phyloP scores from a whole-genome alignment of 805 yeast species.

The Cyberlindnera maclurae region DNA sequence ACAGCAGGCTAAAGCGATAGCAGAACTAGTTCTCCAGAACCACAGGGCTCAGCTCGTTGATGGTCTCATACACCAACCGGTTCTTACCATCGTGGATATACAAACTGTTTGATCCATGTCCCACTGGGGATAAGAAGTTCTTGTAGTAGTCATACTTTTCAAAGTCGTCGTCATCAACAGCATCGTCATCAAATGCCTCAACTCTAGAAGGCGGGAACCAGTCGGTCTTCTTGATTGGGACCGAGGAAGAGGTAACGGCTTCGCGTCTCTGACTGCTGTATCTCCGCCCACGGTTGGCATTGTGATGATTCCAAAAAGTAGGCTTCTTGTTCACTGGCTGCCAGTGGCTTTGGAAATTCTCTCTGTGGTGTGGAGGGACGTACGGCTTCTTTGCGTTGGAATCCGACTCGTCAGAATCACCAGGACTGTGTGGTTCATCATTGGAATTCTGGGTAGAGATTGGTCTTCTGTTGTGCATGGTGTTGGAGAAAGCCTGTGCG shows the following conservation, averaged over 20 bases:
- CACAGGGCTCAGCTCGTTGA: conserved; percentile 8
- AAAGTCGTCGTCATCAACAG: conserved; percentile 20
- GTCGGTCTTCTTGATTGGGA: conserved; percentile 28
- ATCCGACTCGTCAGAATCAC: conserved; percentile 6
- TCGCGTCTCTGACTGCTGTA: conserved; percentile 13
- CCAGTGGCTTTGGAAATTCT: conserved; percentile 22
- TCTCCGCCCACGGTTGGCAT: conserved; percentile 12
- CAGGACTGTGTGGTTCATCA: no score
- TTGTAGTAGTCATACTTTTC: conserved; percentile 16
- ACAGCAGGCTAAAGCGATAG: neutral
- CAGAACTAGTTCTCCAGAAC: conserved; percentile 2
- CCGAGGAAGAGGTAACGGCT: conserved; percentile 25
- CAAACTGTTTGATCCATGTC: conserved; percentile 6
- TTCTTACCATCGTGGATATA: conserved; percentile 4
- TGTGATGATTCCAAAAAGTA: conserved; percentile 14
- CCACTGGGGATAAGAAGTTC: conserved; percentile 20
- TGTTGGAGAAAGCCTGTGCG: conserved; percentile 8
- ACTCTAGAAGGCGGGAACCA: conserved; percentile 23
- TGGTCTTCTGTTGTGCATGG: conserved; percentile 8
- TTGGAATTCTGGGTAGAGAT: neutral
- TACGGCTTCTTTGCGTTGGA: conserved; percentile 23
- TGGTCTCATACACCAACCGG: conserved; percentile 6
- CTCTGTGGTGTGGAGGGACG: conserved; percentile 50
- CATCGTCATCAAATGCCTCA: conserved; percentile 15
- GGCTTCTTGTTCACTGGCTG: conserved; percentile 10